Conservation (phyloP, 202 grass and related monocot genomes). For the Saccharum hybrid region DNA sequence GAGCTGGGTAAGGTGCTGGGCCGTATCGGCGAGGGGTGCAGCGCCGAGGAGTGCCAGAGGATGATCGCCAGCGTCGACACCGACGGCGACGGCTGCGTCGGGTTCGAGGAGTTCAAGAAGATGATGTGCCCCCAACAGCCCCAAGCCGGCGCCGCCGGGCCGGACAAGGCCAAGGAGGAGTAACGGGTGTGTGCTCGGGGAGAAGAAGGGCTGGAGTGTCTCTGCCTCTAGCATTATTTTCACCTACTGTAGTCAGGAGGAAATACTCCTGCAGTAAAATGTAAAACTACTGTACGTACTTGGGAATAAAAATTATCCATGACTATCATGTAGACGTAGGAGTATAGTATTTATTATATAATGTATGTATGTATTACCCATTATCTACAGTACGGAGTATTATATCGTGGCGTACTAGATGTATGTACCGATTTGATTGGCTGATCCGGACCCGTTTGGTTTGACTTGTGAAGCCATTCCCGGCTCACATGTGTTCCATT, state of each 20-base stretch:
- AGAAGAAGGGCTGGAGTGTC: neutral
- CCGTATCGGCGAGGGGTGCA: conserved; percentile 58
- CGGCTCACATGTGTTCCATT: neutral
- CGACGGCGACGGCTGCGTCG: conserved; percentile 62
- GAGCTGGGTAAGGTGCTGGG: conserved; percentile 62
- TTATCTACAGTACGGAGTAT: neutral
- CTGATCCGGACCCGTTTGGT: neutral
- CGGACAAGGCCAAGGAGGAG: conserved; percentile 51
- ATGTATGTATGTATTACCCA: neutral
- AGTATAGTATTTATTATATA: neutral
- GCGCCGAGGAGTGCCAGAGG: conserved; percentile 56
- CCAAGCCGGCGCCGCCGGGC: neutral
- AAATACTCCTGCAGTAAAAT: neutral
- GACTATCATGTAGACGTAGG: neutral
- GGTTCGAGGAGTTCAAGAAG: conserved; percentile 68
- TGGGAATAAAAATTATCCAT: neutral
- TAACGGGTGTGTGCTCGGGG: neutral
- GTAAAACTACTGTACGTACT: neutral
- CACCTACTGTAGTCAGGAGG: neutral
- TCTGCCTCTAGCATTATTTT: conserved; percentile 12
- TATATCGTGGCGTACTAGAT: neutral
- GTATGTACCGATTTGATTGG: neutral
- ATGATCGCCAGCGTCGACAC: conserved; percentile 60
- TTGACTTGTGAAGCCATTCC: neutral
- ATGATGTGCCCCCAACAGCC: conserved; percentile 49